A percentile compares a stretch with the other conserved stretches of the same genome.
phyloP scores from a whole-genome alignment of 2,329 filamentous ascomycete genomes.

The Penicillium janthinellum region DNA sequence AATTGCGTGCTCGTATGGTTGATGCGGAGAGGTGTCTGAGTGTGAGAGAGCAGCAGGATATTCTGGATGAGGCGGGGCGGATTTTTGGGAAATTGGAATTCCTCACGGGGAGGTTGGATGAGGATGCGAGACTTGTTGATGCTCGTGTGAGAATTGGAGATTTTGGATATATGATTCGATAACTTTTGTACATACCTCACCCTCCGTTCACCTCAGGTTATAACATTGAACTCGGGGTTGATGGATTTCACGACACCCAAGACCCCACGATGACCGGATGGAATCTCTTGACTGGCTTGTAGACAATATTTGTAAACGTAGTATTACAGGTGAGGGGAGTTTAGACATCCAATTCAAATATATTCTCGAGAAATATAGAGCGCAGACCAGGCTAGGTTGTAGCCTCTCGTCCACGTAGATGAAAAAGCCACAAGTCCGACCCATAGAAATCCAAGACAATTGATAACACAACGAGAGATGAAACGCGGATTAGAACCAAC shows the following conservation, averaged over 20 bases:
- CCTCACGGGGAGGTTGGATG: slow-evolving; percentile 12
- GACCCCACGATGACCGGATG: too few species aligned
- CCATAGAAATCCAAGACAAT: background rate
- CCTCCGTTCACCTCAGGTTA: background rate
- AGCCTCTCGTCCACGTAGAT: slow-evolving; percentile 3
- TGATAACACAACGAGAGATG: background rate
- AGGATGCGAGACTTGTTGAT: slow-evolving; percentile 3
- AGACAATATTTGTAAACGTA: too few species aligned
- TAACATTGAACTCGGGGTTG: background rate
- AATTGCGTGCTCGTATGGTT: slow-evolving; percentile 7
- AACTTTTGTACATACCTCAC: background rate
- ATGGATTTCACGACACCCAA: too few species aligned
- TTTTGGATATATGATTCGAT: background rate
- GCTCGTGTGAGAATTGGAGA: background rate
- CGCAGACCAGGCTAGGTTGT: background rate
- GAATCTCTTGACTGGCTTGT: too few species aligned
- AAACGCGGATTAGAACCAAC: slow-evolving; percentile 15
- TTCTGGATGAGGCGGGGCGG: slow-evolving; percentile 11
- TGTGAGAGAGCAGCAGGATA: slow-evolving; percentile 9
- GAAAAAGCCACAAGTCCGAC: background rate
- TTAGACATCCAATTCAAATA: background rate
- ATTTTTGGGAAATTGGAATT: slow-evolving; percentile 12
- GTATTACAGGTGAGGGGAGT: background rate
- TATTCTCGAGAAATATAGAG: slow-evolving; percentile 9
- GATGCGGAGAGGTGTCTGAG: slow-evolving; percentile 9